phyloP scores from a whole-genome alignment of 805 yeast species.

The Starmerella apis region DNA sequence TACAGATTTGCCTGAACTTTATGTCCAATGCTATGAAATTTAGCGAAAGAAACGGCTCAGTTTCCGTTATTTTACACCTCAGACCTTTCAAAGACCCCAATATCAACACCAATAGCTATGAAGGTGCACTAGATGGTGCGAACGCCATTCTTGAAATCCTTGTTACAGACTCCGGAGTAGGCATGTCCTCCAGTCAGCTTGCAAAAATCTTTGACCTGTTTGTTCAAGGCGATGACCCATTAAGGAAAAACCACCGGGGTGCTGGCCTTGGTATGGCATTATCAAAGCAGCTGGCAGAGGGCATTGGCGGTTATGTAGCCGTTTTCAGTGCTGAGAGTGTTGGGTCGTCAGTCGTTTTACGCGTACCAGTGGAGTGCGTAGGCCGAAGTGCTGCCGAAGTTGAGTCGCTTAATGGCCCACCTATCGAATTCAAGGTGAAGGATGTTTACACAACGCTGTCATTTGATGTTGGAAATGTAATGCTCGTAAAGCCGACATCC shows the following conservation, averaged over 20 bases:
- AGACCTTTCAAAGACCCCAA: conserved; percentile 13
- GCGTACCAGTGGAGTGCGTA: conserved; percentile 22
- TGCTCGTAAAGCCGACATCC: background rate
- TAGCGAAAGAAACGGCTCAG: conserved; percentile 50
- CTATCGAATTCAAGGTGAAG: conserved; percentile 19
- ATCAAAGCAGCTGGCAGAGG: conserved; percentile 77
- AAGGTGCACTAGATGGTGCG: conserved; percentile 9
- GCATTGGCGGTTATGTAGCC: conserved; percentile 78
- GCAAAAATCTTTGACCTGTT: conserved; percentile 88
- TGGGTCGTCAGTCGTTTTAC: conserved; percentile 23
- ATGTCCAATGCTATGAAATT: conserved; percentile 88
- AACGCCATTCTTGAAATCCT: conserved; percentile 44
- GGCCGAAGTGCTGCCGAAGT: conserved; percentile 1
- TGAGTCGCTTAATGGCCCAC: conserved; percentile 14
- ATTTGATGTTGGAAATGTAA: conserved; percentile 14
- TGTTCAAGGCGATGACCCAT: conserved; percentile 92
- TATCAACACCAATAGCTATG: conserved; percentile 15
- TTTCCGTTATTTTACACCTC: conserved; percentile 24
- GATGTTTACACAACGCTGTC: conserved; percentile 20
- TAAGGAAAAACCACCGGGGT: conserved; percentile 86
- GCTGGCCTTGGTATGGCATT: conserved; percentile 88
- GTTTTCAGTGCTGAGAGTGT: conserved; percentile 28
- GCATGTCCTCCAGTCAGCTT: conserved; percentile 72
- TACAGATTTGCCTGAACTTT: conserved; percentile 83
- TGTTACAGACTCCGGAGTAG: conserved; percentile 87